Evolutionary conservation across 352 stramenopile species (phyloP), one percentile per base, ranked within the genome.

Genomic region (Phytopythium mirpurense): DNA sequence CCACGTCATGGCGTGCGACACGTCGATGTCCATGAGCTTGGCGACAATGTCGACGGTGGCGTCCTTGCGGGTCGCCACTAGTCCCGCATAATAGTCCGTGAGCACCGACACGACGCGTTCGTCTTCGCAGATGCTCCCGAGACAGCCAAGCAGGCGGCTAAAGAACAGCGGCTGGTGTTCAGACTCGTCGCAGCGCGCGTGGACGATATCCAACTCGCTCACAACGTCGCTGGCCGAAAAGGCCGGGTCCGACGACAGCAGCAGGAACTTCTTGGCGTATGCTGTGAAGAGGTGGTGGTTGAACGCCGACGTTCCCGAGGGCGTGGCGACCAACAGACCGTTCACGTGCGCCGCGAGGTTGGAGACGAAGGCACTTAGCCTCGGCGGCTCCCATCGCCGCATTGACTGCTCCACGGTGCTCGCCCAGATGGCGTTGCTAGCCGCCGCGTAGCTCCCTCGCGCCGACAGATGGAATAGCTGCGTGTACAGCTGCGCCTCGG

Each of bases 1-100:
- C 78, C 74, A 89, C 24, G 83, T 88, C 44, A 93, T 66, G 12
- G 78, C 78, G 54, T 89, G 74, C 4, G 67, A 75, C 4, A 90
- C 74, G 51, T 93, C 83, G 3, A 93, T 61, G 51, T 90, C 77
- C 34, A 87, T 63, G 11, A 88, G 61, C 12, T 78, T 77, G 0
- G 52, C 23, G 31, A 90, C 41, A 29, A 87, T 41, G 29, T 67
- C 51, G 14, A 74, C 54, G 5, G 59, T 66, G 32, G 48, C 55
- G 12, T 47, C 29, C 44, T 74, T 59, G 45, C 70, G 38, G 0
- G 45, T n/a, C 37, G 19, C 56, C 21, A 36, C 53, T 19, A 89
- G 48, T 8, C 66, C 57, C 8, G 56, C 59, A 15, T 86, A 79
- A 49, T 81, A 90, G 2, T 31, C 46, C 21, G 64, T 57, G 4